Evolutionary conservation across 306 rosid species (phyloP).

Genomic region (Arachis stenosperma): DNA sequence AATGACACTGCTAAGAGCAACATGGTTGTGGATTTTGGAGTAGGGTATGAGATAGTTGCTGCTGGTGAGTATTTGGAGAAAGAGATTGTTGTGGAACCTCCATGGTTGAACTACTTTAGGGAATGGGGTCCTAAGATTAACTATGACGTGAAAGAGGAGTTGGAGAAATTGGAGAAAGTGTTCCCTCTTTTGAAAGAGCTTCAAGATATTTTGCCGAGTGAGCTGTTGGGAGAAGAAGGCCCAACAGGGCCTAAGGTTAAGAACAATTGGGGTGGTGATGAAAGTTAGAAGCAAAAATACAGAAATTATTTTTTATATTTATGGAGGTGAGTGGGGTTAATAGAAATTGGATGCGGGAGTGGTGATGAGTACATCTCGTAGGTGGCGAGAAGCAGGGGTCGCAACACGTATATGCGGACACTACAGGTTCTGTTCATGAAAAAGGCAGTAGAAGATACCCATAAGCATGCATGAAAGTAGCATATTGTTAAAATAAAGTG

Average conservation of each 20-base stretch:
- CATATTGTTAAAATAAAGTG: too few species aligned
- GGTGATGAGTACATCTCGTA: too few species aligned
- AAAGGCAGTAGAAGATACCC: too few species aligned
- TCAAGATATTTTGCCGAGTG: slow-evolving; percentile 27
- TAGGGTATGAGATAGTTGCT: slow-evolving; percentile 32
- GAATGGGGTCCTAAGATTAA: slow-evolving; percentile 41
- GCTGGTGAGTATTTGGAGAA: slow-evolving; percentile 42
- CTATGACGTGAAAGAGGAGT: slow-evolving; percentile 34
- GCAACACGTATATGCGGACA: too few species aligned
- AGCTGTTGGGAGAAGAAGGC: slow-evolving; percentile 42
- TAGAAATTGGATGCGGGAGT: too few species aligned
- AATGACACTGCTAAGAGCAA: slow-evolving; percentile 40
- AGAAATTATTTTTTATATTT: too few species aligned
- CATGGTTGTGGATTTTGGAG: slow-evolving; percentile 34
- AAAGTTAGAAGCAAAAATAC: neutral
- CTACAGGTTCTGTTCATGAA: too few species aligned
- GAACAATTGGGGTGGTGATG: slow-evolving; percentile 44
- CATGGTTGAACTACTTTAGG: slow-evolving; percentile 41
- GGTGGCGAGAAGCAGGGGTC: too few species aligned
- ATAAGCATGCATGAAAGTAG: too few species aligned
- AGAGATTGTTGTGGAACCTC: slow-evolving; percentile 31
- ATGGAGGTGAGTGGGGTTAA: too few species aligned
- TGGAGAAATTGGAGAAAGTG: slow-evolving; percentile 25
- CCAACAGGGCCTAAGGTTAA: slow-evolving; percentile 50
- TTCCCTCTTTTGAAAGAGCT: slow-evolving; percentile 31